Evolutionary conservation across 768 basidiomycete genomes (phyloP).

Genomic region (Rhodotorula paludigena): DNA sequence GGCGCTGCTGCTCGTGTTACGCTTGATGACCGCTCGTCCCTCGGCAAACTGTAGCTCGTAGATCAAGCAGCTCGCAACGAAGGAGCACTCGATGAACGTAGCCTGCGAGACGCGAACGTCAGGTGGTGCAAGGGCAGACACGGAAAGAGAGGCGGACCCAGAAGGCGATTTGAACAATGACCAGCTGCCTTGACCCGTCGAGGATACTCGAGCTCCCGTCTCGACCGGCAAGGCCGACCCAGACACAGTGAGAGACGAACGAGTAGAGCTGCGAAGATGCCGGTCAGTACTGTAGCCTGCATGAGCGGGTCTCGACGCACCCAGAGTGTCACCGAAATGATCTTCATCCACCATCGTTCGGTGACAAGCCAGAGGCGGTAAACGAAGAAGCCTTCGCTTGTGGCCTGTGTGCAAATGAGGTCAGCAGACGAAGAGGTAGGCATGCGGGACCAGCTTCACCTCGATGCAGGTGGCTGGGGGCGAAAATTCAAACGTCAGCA

Average conservation of each 20-base stretch:
- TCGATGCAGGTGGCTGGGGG: not conserved
- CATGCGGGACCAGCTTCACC: not conserved
- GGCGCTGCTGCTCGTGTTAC: not conserved
- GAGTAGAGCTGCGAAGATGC: constrained; percentile 2
- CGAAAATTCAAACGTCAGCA: not conserved
- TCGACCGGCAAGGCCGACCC: not conserved
- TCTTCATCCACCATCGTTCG: constrained; percentile 13
- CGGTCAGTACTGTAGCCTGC: too few species aligned
- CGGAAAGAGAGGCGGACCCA: not conserved
- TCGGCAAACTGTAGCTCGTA: constrained; percentile 22
- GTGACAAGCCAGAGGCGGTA: constrained; percentile 18
- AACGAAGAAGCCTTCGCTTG: constrained; percentile 22
- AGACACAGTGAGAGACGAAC: constrained; percentile 5
- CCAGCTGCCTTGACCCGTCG: not conserved
- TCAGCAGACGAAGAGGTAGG: too few species aligned
- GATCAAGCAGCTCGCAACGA: constrained; percentile 14
- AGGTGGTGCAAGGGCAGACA: not conserved
- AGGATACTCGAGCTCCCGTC: not conserved
- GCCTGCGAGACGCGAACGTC: not conserved
- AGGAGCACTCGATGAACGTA: constrained; percentile 13
- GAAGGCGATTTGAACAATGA: not conserved
- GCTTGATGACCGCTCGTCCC: constrained; percentile 11
- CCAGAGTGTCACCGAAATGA: constrained; percentile 15
- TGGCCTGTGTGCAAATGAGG: not conserved
- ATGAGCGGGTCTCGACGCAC: not conserved